Evolutionary conservation across 352 stramenopile species (phyloP).

Genomic region (Albugo laibachii): DNA sequence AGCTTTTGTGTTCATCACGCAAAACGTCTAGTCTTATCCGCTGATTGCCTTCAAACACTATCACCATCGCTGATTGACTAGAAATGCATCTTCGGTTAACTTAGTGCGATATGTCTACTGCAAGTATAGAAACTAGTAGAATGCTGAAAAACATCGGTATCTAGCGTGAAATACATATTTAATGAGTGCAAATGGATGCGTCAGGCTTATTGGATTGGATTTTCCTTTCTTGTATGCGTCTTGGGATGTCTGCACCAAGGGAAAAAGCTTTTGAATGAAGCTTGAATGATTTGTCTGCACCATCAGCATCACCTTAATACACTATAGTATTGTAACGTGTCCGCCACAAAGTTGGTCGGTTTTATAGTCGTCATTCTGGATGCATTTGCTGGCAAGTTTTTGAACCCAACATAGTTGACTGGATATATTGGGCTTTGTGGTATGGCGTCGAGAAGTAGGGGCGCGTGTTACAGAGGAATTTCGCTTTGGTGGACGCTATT

Average conservation of each 20-base stretch:
- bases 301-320: slow-evolving; percentile 43
- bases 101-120: too few relatives aligned
- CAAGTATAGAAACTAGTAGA: too few relatives aligned
- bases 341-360: slow-evolving; percentile 51
- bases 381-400: slow-evolving; percentile 51
- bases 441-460: slow-evolving; percentile 21
- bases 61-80: too few relatives aligned
- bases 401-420: slow-evolving; percentile 26
- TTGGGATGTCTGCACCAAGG: slow-evolving; percentile 45
- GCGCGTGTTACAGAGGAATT: slow-evolving; percentile 28
- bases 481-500: slow-evolving; percentile 30
- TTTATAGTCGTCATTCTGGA: slow-evolving; percentile 70
- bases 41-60: too few relatives aligned
- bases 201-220: slow-evolving; percentile 30
- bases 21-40: too few relatives aligned
- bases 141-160: too few relatives aligned
- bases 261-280: slow-evolving; percentile 29
- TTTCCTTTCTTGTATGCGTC: slow-evolving; percentile 22
- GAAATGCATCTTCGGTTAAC: too few relatives aligned
- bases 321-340: slow-evolving; percentile 55
- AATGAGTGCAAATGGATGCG: slow-evolving; percentile 28
- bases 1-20: too few relatives aligned
- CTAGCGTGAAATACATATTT: slow-evolving; percentile 56
- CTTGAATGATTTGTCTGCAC: slow-evolving; percentile 56
- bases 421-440: slow-evolving; percentile 30